Evolutionary conservation across 2,329 filamentous ascomycete genomes (phyloP).

Genomic region (Monilinia fructigena): DNA sequence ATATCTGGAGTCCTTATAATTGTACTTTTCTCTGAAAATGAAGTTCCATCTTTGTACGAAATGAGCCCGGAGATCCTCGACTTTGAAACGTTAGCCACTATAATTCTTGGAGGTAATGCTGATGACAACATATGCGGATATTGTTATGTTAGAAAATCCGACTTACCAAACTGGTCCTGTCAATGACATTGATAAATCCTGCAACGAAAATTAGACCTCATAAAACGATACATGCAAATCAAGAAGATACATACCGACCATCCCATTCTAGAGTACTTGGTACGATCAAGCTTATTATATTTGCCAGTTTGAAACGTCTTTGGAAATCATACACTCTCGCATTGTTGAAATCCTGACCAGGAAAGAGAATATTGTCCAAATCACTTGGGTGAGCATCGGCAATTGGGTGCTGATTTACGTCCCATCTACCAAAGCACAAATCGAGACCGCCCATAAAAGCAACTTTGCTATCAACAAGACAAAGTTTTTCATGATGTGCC

Average conservation of each 20-base stretch:
- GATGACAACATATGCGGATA: not conserved
- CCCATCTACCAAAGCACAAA: constrained; percentile 84
- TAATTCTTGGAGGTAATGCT: constrained; percentile 41
- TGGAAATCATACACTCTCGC: constrained; percentile 79
- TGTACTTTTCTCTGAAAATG: constrained; percentile 81
- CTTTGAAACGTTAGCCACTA: constrained; percentile 42
- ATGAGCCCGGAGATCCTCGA: constrained; percentile 71
- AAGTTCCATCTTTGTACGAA: constrained; percentile 91
- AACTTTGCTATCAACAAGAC: constrained; percentile 71
- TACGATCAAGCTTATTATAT: constrained; percentile 84
- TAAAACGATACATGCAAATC: not conserved
- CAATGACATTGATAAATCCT: constrained; percentile 74
- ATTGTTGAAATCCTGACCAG: constrained; percentile 92
- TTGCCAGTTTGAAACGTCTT: constrained; percentile 70
- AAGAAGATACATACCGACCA: constrained; percentile 58
- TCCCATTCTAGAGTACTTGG: constrained; percentile 79
- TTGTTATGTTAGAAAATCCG: not conserved
- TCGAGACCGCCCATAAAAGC: constrained; percentile 93
- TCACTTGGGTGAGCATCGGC: constrained; percentile 72
- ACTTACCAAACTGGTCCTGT: constrained; percentile 50
- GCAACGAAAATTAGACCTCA: not conserved
- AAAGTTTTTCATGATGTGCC: constrained; percentile 92
- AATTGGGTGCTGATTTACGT: constrained; percentile 83
- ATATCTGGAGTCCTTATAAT: constrained; percentile 49
- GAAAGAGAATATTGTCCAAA: constrained; percentile 73